Conservation (phyloP, 345 rosid genomes). For the Salix arbutifolia region DNA sequence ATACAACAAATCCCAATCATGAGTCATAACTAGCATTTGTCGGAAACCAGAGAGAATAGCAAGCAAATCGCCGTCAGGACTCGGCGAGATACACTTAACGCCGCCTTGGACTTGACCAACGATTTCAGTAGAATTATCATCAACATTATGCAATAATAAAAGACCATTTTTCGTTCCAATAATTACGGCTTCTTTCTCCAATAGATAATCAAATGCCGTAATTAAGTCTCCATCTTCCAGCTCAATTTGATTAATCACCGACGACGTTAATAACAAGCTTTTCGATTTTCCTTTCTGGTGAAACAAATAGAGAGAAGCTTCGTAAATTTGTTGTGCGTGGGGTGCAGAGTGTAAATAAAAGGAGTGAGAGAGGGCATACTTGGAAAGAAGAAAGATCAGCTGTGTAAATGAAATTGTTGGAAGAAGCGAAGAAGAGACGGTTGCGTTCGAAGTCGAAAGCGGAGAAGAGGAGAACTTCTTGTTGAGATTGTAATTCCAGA, state of each 20-base stretch:
- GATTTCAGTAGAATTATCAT: slow-evolving; percentile 52
- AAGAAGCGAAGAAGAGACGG: slow-evolving; percentile 77
- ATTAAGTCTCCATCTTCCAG: slow-evolving; percentile 64
- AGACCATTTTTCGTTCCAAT: slow-evolving; percentile 72
- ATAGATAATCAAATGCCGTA: slow-evolving; percentile 73
- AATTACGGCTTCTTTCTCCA: slow-evolving; percentile 88
- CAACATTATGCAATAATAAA: slow-evolving; percentile 57
- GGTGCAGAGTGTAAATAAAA: neutral
- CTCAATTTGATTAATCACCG: slow-evolving; percentile 46
- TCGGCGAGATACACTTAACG: slow-evolving; percentile 68
- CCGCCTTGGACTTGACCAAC: slow-evolving; percentile 91
- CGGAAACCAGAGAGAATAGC: slow-evolving; percentile 64
- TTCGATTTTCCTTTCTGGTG: slow-evolving; percentile 49
- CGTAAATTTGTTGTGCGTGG: no score
- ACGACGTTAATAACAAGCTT: slow-evolving; percentile 33
- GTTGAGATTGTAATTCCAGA: slow-evolving; percentile 49
- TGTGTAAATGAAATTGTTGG: slow-evolving; percentile 54
- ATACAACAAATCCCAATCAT: slow-evolving; percentile 91
- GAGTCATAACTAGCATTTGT: slow-evolving; percentile 87
- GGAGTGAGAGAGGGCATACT: slow-evolving; percentile 23
- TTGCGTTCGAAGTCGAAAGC: slow-evolving; percentile 77
- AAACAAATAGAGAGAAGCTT: neutral
- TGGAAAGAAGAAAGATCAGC: slow-evolving; percentile 59
- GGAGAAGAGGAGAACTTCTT: slow-evolving; percentile 52
- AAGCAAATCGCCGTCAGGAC: slow-evolving; percentile 85